phyloP scores from a whole-genome alignment of 805 yeast species.

The Candida ovalis region DNA sequence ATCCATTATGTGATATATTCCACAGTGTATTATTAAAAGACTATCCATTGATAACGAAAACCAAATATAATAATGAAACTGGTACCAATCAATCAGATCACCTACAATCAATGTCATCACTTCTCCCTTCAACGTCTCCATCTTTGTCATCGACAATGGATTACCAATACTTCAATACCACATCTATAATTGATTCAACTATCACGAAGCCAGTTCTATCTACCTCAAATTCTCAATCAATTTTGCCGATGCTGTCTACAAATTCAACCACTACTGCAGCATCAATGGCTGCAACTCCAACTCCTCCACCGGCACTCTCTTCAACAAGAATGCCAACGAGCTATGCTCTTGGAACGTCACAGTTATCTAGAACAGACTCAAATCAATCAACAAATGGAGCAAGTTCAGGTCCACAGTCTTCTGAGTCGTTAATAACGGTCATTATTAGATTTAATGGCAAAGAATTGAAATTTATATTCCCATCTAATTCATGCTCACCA shows the following conservation, averaged over 20 bases:
- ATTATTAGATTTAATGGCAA: conserved; percentile 49
- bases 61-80: conserved; percentile 2
- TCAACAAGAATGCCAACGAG: conserved; percentile 2
- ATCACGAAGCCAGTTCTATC: conserved; percentile 12
- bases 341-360: neutral
- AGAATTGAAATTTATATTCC: conserved; percentile 60
- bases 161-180: conserved; percentile 4
- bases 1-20: conserved; percentile 64
- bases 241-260: conserved; percentile 4
- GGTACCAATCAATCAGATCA: conserved; percentile 2
- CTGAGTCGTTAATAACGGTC: conserved; percentile 33
- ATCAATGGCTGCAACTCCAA: neutral
- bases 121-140: conserved; percentile 3
- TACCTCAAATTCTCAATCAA: conserved; percentile 4
- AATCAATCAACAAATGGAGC: neutral
- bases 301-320: conserved; percentile 7
- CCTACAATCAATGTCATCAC: conserved; percentile 4
- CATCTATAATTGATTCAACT: conserved; percentile 17
- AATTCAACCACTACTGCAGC: neutral
- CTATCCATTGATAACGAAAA: conserved; percentile 58
- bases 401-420: conserved; percentile 6
- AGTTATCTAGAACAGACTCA: neutral
- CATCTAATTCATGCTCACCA: conserved; percentile 63
- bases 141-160: conserved; percentile 8
- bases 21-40: conserved; percentile 57